Base-by-base conservation (phyloP, 2,329 filamentous ascomycete species). In the Colletotrichum orbiculare region DNA sequence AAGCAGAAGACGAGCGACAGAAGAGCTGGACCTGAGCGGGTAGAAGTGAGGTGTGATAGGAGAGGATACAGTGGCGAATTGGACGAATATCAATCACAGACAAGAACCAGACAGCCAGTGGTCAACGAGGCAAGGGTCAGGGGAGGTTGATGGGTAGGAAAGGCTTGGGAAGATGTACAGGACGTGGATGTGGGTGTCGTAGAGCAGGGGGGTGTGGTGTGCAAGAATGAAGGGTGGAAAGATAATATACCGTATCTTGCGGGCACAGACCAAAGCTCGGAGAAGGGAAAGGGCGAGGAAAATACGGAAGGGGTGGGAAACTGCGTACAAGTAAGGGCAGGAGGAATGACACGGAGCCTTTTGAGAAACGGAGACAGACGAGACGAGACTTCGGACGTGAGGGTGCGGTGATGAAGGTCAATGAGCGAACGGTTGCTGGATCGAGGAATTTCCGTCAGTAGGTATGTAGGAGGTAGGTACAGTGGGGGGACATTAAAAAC, bases 61-160 rank as follows among this genome's bases (percentile, higher is more conserved):
- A 45, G 35, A 49, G 42, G 59, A 60, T 48, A 50, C 41, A 55
- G 62, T 62, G 62, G 58, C 62, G 53, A 62, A 39, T 52, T 48
- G 25, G 56, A 37, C 15, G 47, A 62, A 52, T 55, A 56, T 52
- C 52, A 56, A 25, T 62, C 58, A 57, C 47, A 57, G 49, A 42
- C 25, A 25, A 25, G 25, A 25, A 25, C 25, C 25, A 25, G 25
- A 25, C 58, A 49, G 43, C 43, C 58, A 61, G 35, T 61, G 55
- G 62, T 65, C 58, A 52, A 62, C 52, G 57, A 55, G 56, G 62
- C 62, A 62, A 52, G 62, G 58, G 42, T 52, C 62, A 53, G 52
- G 58, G 47, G 42, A 39, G 42, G 17, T 35, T 58, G 55, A 39
- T 38, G 42, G 55, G 25, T 48, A 43, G 35, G n/a, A 11, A 38